phyloP scores from a whole-genome alignment of 78 protist species.

The Dictyostelium brefeldianum region DNA sequence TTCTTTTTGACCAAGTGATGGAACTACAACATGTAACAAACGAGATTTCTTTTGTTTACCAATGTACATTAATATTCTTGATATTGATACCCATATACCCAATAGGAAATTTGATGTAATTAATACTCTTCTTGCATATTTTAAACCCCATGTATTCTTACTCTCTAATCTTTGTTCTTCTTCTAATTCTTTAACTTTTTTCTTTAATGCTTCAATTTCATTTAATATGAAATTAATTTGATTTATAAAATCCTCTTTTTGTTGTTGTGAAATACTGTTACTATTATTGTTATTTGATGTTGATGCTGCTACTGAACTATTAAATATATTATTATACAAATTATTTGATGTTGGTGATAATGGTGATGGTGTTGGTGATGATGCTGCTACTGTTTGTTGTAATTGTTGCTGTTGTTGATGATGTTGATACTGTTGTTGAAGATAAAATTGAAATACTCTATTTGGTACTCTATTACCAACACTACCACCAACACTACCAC shows the following conservation, averaged over 20 bases:
- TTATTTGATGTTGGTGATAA: not conserved
- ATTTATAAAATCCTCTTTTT: conserved; percentile 23
- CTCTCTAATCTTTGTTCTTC: conserved; percentile 43
- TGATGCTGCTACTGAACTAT: not conserved
- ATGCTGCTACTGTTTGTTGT: not conserved
- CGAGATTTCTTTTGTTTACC: conserved; percentile 70
- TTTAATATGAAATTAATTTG: conserved; percentile 14
- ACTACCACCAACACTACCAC: not conserved
- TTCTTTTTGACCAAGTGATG: conserved; percentile 33
- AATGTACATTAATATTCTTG: conserved; percentile 63
- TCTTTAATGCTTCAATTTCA: conserved; percentile 49
- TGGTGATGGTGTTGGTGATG: not conserved
- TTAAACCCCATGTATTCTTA: conserved; percentile 53
- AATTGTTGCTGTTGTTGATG: not conserved
- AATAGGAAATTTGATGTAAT: conserved; percentile 35
- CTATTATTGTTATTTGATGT: not conserved
- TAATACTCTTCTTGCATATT: conserved; percentile 56
- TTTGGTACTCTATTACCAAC: not conserved
- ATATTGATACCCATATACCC: conserved; percentile 75
- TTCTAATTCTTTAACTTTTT: conserved; percentile 38
- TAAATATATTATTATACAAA: not conserved
- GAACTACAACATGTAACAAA: conserved; percentile 60
- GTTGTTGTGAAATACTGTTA: conserved; percentile 11
- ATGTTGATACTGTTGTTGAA: conserved; percentile 23
- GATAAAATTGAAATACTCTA: conserved; percentile 17